Base-by-base conservation (phyloP, 2,329 filamentous ascomycete species). In the Thelonectria discophora region DNA sequence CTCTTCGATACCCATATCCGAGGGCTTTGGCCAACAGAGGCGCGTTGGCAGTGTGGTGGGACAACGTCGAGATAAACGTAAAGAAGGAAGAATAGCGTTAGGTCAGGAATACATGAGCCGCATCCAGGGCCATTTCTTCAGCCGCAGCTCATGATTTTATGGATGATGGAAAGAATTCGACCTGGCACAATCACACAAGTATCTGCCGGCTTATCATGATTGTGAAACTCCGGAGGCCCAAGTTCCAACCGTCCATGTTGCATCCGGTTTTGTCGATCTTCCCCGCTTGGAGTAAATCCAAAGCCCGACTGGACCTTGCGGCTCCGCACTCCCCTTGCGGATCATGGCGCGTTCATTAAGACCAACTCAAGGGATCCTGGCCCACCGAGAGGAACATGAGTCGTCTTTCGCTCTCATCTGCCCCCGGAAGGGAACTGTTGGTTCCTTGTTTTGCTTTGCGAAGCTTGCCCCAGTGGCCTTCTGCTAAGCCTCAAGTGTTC, bases 1-100 rank as follows among this genome's bases (percentile, higher is more conserved):
- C 49, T 69, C 66, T 47, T 65, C 54, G 21, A 69, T 69, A n/a
- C 55, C 57, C 64, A 67, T 69, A 7, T 43, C 40, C 40, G 52
- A 57, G 7, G 13, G 39, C 21, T 27, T 60, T 56, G 62, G 8
- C 54, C 51, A 30, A 18, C 27, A 50, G 34, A 15, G 34, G 39
- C 39, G 27, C 27, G 8, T 2, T 30, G 27, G 27, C 27, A 30
- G 8, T 30, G 7, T 30, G 21, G 7, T 30, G 21, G 27, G 9
- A 30, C 27, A 32, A 47, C 40, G n/a, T 7, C 27, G n/a, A n/a
- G 45, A 42, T 12, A 37, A 32, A 34, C 21, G 20, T 17, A 30
- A 42, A 27, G 34, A 40, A 54, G 17, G 27, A 17, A 20, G n/a
- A 37, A 17, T 10, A 43, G 13, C 40, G 13, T 43, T 10, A 7